A percentile compares a stretch with the other conserved stretches of the same genome.
Conservation (phyloP, 2,329 filamentous ascomycete genomes). For the Karstenula rhodostoma region DNA sequence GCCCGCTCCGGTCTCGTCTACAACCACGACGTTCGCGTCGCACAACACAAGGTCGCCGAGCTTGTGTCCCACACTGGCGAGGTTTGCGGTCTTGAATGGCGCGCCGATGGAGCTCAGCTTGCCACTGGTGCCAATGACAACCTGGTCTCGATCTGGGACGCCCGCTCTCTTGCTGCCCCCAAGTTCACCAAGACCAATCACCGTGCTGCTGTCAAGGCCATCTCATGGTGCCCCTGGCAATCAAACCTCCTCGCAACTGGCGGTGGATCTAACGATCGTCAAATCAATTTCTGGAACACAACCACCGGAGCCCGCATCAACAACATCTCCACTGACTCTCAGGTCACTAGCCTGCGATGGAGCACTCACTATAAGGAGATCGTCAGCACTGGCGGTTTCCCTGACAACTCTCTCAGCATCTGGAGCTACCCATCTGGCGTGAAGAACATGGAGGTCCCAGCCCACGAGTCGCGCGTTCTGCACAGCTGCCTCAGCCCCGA, state of each 20-base stretch:
- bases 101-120: constrained; percentile 93
- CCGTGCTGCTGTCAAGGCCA: constrained; percentile 96
- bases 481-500: constrained; percentile 98
- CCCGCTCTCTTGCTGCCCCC: constrained; percentile 87
- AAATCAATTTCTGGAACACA: constrained; percentile 99
- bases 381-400: constrained; percentile 95
- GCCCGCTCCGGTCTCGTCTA: constrained; percentile 93
- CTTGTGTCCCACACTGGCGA: constrained; percentile 97
- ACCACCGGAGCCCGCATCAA: constrained; percentile 97
- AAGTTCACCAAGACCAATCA: constrained; percentile 99
- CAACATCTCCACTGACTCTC: constrained; percentile 97
- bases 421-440: constrained; percentile 98
- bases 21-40: constrained; percentile 98
- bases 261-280: constrained; percentile 93
- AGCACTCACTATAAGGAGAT: constrained; percentile 98
- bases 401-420: constrained; percentile 98
- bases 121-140: constrained; percentile 99
- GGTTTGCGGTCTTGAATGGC: constrained; percentile 98
- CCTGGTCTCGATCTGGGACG: constrained; percentile 98
- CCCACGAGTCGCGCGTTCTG: constrained; percentile 94
- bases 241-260: constrained; percentile 95
- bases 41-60: constrained; percentile 97
- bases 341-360: constrained; percentile 96
- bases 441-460: constrained; percentile 96
- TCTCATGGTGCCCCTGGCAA: constrained; percentile 99